Percentiles rank a stretch among this genome's conserved stretches.
Conservation (phyloP, 768 basidiomycete species). For the Artomyces pyxidatus region DNA sequence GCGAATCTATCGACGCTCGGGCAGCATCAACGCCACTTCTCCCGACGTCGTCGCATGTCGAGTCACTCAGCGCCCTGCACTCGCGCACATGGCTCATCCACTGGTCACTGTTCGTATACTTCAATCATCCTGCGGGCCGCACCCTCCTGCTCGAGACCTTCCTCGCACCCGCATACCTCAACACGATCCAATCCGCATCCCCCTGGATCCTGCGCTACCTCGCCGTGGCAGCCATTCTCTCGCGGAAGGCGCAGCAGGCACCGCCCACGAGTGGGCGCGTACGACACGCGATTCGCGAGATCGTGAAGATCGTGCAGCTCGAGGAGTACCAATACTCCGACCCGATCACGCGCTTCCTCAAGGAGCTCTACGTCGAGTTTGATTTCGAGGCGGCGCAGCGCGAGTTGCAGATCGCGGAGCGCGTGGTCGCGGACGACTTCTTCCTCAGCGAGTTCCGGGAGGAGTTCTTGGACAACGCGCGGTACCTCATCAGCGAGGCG, state of each 20-base stretch:
- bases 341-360: slow-evolving; percentile 88
- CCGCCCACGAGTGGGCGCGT: slow-evolving; percentile 57
- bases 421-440: slow-evolving; percentile 85
- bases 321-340: slow-evolving; percentile 97
- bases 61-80: slow-evolving; percentile 82
- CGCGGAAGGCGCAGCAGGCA: slow-evolving; percentile 63
- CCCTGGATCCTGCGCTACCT: slow-evolving; percentile 96
- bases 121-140: slow-evolving; percentile 89
- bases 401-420: slow-evolving; percentile 68
- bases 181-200: slow-evolving; percentile 93
- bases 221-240: slow-evolving; percentile 86
- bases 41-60: slow-evolving; percentile 40
- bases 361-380: slow-evolving; percentile 90
- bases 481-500: slow-evolving; percentile 93
- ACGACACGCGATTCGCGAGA: slow-evolving; percentile 81
- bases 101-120: slow-evolving; percentile 98
- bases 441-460: slow-evolving; percentile 87
- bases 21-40: slow-evolving; percentile 37
- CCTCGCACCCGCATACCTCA: slow-evolving; percentile 93
- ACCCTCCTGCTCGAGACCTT: slow-evolving; percentile 93
- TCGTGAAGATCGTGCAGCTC: slow-evolving; percentile 89
- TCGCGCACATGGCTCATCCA: slow-evolving; percentile 95
- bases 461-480: slow-evolving; percentile 93
- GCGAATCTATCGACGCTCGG: slow-evolving; percentile 84
- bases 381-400: slow-evolving; percentile 94